phyloP scores from a whole-genome alignment of 108 stramenopile genomes.

The Seminavis robusta region DNA sequence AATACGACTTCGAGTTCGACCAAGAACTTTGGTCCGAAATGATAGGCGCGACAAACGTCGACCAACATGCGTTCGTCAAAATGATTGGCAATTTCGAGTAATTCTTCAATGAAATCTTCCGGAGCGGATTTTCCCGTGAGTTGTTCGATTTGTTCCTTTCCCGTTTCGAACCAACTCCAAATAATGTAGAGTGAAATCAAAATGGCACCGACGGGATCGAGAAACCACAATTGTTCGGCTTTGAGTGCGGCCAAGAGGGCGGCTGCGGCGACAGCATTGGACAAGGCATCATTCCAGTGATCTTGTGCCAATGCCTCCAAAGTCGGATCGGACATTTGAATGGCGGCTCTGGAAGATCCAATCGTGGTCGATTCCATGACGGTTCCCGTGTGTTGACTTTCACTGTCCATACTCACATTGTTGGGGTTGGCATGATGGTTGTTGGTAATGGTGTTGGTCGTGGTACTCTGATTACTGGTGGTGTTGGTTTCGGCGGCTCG shows the following conservation, averaged over 20 bases:
- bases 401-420: constrained; percentile 9
- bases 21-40: constrained; percentile 93
- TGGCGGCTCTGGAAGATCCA: constrained; percentile 10
- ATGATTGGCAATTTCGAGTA: constrained; percentile 64
- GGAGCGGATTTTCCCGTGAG: constrained; percentile 90
- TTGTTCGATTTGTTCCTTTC: constrained; percentile 91
- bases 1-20: constrained; percentile 94
- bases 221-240: constrained; percentile 56
- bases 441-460: constrained; percentile 7
- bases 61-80: constrained; percentile 83
- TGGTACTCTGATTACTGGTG: not conserved
- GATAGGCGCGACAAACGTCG: constrained; percentile 88
- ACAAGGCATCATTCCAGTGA: constrained; percentile 92
- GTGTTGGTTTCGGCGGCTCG: not conserved
- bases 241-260: constrained; percentile 65
- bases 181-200: constrained; percentile 89
- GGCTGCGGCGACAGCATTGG: constrained; percentile 83
- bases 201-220: constrained; percentile 92
- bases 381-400: not conserved
- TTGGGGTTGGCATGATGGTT: constrained; percentile 4
- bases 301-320: constrained; percentile 87
- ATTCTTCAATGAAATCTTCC: constrained; percentile 82
- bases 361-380: constrained; percentile 9
- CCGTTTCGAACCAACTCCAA: constrained; percentile 83
- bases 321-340: constrained; percentile 62